These are phyloP conservation scores for Yarrowia porcina DNA, from an alignment of 805 yeast species.

Conservation along the genomic window DNA sequence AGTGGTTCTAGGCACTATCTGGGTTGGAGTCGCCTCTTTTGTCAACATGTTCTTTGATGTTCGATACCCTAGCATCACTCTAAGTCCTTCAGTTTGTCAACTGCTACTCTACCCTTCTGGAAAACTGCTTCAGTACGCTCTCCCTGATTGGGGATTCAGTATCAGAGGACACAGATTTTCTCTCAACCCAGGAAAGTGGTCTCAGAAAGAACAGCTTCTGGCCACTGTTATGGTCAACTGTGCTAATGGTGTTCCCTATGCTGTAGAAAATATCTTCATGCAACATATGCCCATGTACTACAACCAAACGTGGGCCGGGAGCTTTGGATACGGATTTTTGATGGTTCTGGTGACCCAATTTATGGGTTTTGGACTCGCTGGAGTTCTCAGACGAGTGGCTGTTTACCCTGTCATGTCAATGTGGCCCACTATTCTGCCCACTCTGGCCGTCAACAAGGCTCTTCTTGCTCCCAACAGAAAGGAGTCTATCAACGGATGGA, in stretches of 20 bases:
- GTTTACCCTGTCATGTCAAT: not conserved
- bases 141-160: not conserved
- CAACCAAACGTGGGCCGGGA: not conserved
- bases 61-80: not conserved
- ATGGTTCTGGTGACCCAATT: not conserved
- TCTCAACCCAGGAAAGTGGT: not conserved
- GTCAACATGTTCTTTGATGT: not conserved
- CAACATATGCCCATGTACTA: not conserved
- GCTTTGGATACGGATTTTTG: not conserved
- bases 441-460: not conserved
- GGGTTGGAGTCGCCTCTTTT: not conserved
- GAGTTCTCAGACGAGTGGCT: not conserved
- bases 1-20: not conserved
- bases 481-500: constrained; percentile 49
- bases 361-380: not conserved
- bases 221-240: not conserved
- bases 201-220: not conserved
- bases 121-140: not conserved
- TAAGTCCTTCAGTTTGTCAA: not conserved
- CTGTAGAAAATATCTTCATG: not conserved
- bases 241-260: not conserved
- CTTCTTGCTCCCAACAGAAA: not conserved
- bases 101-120: not conserved
- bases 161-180: not conserved
- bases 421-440: not conserved